These are phyloP conservation scores for Hyphopichia khmerensis DNA, from an alignment of 1,139 yeast genomes.

Conservation along the genomic window DNA sequence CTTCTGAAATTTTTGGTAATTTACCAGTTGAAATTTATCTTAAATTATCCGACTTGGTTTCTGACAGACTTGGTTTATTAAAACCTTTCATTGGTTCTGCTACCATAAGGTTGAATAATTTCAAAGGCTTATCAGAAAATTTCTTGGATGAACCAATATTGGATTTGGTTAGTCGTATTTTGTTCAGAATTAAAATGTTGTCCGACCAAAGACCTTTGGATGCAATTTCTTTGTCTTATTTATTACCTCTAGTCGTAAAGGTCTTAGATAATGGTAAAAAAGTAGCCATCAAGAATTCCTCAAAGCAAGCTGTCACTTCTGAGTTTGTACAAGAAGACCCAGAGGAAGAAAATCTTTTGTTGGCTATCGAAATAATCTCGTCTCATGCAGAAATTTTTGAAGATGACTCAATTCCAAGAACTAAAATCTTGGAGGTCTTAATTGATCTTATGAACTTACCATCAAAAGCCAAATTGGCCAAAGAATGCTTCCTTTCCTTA, in stretches of 20 bases:
- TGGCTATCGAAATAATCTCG: conserved; percentile 75
- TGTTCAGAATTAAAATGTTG: conserved; percentile 74
- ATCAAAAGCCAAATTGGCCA: conserved; percentile 74
- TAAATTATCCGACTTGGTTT: conserved; percentile 38
- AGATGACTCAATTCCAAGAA: conserved; percentile 68
- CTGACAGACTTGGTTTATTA: conserved; percentile 51
- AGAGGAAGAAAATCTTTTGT: conserved; percentile 79
- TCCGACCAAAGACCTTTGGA: conserved; percentile 76
- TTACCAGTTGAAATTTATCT: conserved; percentile 39
- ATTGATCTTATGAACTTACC: conserved; percentile 70
- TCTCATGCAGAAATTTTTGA: conserved; percentile 75
- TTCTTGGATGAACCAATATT: conserved; percentile 51
- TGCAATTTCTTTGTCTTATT: conserved; percentile 63
- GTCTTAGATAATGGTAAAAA: conserved; percentile 61
- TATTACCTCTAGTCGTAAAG: conserved; percentile 68
- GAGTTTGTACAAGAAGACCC: conserved; percentile 79
- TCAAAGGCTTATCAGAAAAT: conserved; percentile 38
- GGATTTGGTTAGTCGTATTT: conserved; percentile 59
- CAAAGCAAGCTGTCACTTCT: conserved; percentile 47
- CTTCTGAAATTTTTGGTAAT: conserved; percentile 40
- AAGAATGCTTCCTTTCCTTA: conserved; percentile 76
- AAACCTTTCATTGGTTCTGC: conserved; percentile 65
- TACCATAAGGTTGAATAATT: conserved; percentile 52
- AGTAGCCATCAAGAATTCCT: conserved; percentile 50
- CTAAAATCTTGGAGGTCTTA: conserved; percentile 58